Percentiles rank a stretch among this genome's conserved stretches.
These are phyloP conservation scores for Xylaria flabelliformis DNA, from an alignment of 495 filamentous ascomycete genomes.

Conservation along the genomic window DNA sequence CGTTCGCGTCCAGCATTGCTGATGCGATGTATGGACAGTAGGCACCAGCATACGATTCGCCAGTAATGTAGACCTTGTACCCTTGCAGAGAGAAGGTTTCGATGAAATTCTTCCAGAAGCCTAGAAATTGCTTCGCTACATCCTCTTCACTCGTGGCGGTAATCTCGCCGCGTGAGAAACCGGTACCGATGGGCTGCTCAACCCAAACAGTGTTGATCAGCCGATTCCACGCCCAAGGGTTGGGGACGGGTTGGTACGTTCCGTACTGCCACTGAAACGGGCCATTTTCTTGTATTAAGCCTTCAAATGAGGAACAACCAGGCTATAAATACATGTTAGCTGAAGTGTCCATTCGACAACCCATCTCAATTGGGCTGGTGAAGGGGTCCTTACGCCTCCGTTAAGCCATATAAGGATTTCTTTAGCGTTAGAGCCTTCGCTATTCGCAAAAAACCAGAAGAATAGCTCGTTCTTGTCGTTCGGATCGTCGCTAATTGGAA, in stretches of 20 bases:
- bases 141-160: conserved; percentile 70
- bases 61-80: conserved; percentile 71
- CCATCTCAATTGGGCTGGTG: not conserved
- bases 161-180: conserved; percentile 70
- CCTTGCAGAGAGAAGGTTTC: conserved; percentile 69
- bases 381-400: conserved; percentile 44
- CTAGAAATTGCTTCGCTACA: conserved; percentile 71
- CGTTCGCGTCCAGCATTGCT: conserved; percentile 74
- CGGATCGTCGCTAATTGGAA: conserved; percentile 63
- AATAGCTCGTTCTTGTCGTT: conserved; percentile 67
- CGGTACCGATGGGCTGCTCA: conserved; percentile 80
- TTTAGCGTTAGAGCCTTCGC: conserved; percentile 59
- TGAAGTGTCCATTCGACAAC: not conserved
- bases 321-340: conserved; percentile 38
- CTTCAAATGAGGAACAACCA: conserved; percentile 70
- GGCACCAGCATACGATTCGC: conserved; percentile 75
- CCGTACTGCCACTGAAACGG: conserved; percentile 68
- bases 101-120: conserved; percentile 75
- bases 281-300: conserved; percentile 72
- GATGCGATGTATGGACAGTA: conserved; percentile 84
- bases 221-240: conserved; percentile 71
- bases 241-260: conserved; percentile 61
- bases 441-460: conserved; percentile 80
- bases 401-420: conserved; percentile 72
- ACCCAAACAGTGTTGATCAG: conserved; percentile 71